phyloP scores from a whole-genome alignment of 306 rosid species.

The Gleditsia sinensis region DNA sequence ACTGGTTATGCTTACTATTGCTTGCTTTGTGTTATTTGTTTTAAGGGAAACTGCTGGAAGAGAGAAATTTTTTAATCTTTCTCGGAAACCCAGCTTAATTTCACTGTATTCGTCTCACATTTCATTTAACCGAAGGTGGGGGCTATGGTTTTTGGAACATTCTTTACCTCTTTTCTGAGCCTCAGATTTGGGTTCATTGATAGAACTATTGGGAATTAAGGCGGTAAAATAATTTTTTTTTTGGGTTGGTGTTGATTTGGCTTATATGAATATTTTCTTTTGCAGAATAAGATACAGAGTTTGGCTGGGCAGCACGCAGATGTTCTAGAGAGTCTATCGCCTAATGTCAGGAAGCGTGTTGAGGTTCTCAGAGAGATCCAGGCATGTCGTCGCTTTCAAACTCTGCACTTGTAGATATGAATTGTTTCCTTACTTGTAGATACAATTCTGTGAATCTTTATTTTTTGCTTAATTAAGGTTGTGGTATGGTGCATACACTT shows the following conservation, averaged over 20 bases:
- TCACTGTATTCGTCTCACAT: not conserved
- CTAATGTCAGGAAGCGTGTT: slow-evolving; percentile 75
- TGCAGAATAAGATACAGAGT: slow-evolving; percentile 81
- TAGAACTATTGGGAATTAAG: not conserved
- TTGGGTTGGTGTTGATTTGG: not conserved
- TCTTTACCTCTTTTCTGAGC: not conserved
- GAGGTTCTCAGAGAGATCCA: slow-evolving; percentile 91
- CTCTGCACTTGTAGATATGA: not conserved
- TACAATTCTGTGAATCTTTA: not conserved
- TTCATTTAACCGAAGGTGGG: not conserved
- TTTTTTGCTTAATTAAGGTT: no score
- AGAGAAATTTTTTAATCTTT: not conserved
- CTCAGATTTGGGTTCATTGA: not conserved
- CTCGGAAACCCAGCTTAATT: not conserved
- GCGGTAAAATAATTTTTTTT: not conserved
- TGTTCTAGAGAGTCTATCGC: slow-evolving; percentile 62
- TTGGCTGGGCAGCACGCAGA: slow-evolving; percentile 86
- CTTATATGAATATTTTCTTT: not conserved
- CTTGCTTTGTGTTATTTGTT: not conserved
- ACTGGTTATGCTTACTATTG: not conserved
- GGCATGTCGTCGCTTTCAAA: slow-evolving; percentile 38
- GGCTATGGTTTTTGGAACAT: not conserved
- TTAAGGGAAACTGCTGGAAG: not conserved
- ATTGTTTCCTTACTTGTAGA: not conserved
- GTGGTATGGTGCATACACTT: no score